A percentile compares a stretch with the other conserved stretches of the same genome.
These are phyloP conservation scores for Alternaria arbusti DNA, from an alignment of 2,329 filamentous ascomycete species.

Conservation along the genomic window DNA sequence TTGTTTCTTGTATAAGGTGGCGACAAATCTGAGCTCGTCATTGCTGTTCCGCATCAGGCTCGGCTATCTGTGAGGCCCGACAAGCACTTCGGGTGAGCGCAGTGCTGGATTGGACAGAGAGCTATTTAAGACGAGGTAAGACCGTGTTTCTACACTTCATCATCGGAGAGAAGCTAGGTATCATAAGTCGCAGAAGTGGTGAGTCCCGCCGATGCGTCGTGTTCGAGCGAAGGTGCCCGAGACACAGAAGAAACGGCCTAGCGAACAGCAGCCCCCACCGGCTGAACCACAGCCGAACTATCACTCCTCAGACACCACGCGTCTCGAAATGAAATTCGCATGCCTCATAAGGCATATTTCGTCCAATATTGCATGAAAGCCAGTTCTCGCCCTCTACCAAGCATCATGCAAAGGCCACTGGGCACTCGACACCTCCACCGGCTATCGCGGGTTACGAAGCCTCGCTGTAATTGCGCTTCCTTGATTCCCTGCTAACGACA, in stretches of 20 bases:
- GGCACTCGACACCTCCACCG: not conserved
- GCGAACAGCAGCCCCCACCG: not conserved
- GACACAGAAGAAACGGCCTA: not conserved
- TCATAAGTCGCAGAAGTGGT: not conserved
- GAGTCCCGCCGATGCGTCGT: not conserved
- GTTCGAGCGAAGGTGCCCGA: not conserved
- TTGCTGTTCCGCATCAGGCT: not conserved
- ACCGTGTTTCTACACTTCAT: not conserved
- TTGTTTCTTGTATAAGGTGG: not conserved
- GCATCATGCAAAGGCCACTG: constrained; percentile 10
- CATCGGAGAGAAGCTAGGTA: not conserved
- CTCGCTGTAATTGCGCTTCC: not conserved
- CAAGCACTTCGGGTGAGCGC: not conserved
- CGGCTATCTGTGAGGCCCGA: not conserved
- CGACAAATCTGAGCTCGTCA: not conserved
- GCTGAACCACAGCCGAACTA: constrained; percentile 13
- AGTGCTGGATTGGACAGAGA: not conserved
- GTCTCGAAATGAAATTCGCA: constrained; percentile 19
- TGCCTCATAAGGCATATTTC: not conserved
- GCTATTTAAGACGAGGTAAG: not conserved
- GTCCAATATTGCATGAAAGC: not conserved
- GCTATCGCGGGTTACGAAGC: constrained; percentile 1
- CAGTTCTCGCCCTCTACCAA: constrained; percentile 1
- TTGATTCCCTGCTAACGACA: constrained; percentile 2
- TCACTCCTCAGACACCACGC: constrained; percentile 19